These are phyloP conservation scores for Populus hybrid DNA, from an alignment of 441 rosid genomes.

Conservation along the genomic window DNA sequence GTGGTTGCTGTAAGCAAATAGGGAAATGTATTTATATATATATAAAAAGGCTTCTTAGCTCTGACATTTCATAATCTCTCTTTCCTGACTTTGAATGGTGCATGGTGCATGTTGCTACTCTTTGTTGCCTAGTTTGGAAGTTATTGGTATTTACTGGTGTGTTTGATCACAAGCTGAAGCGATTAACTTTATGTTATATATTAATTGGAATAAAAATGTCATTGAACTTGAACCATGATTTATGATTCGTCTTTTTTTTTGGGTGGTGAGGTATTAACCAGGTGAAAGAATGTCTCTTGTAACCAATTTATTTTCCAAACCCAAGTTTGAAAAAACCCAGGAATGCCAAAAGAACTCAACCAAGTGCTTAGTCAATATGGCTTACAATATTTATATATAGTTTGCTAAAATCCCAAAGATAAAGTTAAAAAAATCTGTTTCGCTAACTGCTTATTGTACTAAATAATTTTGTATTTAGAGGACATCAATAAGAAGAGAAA, in stretches of 20 bases:
- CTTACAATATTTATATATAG: background rate
- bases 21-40: background rate
- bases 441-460: background rate
- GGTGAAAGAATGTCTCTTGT: background rate
- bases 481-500: background rate
- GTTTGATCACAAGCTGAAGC: background rate
- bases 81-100: background rate
- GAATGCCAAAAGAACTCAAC: background rate
- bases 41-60: background rate
- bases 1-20: background rate
- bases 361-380: background rate
- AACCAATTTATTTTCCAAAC: background rate
- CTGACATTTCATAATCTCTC: background rate
- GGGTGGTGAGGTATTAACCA: background rate
- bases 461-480: background rate
- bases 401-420: background rate
- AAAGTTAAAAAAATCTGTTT: background rate
- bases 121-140: background rate
- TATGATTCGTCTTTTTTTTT: background rate
- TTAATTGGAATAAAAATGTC: background rate
- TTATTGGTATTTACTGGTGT: background rate
- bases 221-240: background rate
- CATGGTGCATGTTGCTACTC: background rate
- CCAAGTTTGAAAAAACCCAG: background rate
- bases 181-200: background rate